These are phyloP conservation scores for Kwoniella sp. DNA, from an alignment of 768 basidiomycete species.

Conservation along the genomic window DNA sequence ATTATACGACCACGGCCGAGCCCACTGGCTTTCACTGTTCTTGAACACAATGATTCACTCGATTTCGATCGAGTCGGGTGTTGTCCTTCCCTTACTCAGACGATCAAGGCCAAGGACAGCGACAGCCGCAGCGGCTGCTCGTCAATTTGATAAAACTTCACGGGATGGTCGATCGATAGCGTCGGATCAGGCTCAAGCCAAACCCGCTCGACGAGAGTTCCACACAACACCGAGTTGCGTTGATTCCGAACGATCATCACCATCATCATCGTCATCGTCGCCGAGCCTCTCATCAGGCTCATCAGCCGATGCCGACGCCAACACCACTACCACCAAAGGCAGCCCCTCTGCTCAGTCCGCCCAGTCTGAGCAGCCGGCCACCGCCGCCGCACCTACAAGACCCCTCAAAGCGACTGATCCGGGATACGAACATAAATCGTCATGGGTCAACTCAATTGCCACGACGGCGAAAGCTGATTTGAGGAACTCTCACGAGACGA, in stretches of 20 bases:
- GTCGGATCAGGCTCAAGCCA: too few relatives aligned
- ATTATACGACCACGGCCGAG: too few relatives aligned
- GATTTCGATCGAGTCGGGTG: background rate
- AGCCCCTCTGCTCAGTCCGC: background rate
- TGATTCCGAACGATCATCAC: background rate
- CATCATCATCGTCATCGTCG: background rate
- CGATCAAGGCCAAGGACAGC: background rate
- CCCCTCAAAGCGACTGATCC: background rate
- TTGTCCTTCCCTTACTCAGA: background rate
- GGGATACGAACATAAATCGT: background rate
- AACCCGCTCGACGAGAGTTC: background rate
- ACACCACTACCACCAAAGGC: too few relatives aligned
- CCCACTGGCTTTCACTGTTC: too few relatives aligned
- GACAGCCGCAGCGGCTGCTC: background rate
- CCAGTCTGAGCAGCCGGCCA: background rate
- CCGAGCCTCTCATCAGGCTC: too few relatives aligned
- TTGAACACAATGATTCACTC: background rate
- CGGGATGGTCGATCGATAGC: too few relatives aligned
- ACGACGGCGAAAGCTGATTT: background rate
- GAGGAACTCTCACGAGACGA: background rate
- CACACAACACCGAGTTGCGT: too few relatives aligned
- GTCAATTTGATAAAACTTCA: background rate
- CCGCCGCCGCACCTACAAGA: background rate
- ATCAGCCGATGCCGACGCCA: too few relatives aligned
- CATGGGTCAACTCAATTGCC: slow-evolving; percentile 2